Evolutionary conservation across 768 basidiomycete species (phyloP), one percentile per base, ranked within the genome.

Genomic region (Mycena amicta): DNA sequence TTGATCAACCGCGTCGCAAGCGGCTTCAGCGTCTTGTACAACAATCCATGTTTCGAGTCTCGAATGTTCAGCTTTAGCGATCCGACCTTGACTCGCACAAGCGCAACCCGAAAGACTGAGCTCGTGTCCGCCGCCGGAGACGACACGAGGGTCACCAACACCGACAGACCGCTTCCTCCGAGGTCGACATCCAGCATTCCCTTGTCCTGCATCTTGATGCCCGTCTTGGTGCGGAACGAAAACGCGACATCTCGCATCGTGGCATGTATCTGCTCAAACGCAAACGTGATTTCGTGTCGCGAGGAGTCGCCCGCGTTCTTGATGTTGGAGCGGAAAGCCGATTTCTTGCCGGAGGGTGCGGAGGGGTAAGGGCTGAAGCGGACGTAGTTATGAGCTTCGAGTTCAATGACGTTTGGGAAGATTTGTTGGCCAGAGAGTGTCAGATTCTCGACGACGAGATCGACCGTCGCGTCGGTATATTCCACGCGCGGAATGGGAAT

Each of bases 241-340:
- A 98, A 96, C 8, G 90, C 89, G 15, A 97, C 92, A 65, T 98
- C 95, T 16, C 91, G 84, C 84, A 98, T 90, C 64, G 97, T 94
- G 4, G 90, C 90, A 70, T 98, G 95, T 65, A 97, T 90, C 72
- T 98, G 95, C 27, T 78, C 79, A 33, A 97, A 79, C 6, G 84
- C 86, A 54, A 97, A 70, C 31, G 81, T 87, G 68, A 97, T 85
- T 53, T 84, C 81, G 71, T 96, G 92, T 63, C 82, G 80, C 27
- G 78, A 72, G 61, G 85, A 78, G 69, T 92, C 92, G 4, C 73
- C 66, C 59, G 74, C 78, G 31, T 51, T 65, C 20, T 52, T 54
- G 28, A 29, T 46, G 49, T 13, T 46, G 5, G 26, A 26, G 12
- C 47, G 47, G 47, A 49, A 49, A 13, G 47, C 47, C 23, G 47